phyloP scores from a whole-genome alignment of 75 land plant genomes.

The Cunninghamia lanceolata region DNA sequence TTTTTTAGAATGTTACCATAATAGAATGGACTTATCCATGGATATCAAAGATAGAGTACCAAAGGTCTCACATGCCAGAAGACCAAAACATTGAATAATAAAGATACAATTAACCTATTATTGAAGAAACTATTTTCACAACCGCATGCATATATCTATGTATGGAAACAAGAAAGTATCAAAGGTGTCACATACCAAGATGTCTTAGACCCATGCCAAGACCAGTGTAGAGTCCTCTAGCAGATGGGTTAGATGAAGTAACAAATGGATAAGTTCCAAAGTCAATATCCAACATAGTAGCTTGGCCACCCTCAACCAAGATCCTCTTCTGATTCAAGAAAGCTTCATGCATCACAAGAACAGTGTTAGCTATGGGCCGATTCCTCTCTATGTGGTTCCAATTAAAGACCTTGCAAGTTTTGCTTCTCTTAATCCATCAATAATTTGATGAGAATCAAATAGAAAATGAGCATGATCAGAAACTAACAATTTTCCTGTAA shows the following conservation, averaged over 20 bases:
- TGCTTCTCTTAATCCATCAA: conserved; percentile 86
- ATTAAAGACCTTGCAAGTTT: conserved; percentile 80
- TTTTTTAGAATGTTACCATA: not conserved
- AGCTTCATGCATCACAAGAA: too few relatives aligned
- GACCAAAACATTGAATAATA: not conserved
- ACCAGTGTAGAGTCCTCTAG: conserved; percentile 94
- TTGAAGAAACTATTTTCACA: not conserved
- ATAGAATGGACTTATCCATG: too few relatives aligned
- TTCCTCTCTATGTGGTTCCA: conserved; percentile 90
- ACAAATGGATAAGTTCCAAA: conserved; percentile 99
- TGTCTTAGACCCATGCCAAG: conserved; percentile 90
- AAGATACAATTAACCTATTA: not conserved
- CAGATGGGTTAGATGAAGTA: conserved; percentile 96
- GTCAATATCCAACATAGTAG: conserved; percentile 96
- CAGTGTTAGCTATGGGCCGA: too few relatives aligned
- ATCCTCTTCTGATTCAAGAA: too few relatives aligned
- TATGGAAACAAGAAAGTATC: not conserved
- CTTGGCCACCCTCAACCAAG: conserved; percentile 98
- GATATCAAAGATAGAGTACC: not conserved
- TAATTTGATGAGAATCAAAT: conserved; percentile 82
- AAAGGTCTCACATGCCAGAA: conserved; percentile 45
- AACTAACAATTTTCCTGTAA: conserved; percentile 62
- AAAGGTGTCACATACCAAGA: conserved; percentile 48
- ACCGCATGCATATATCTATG: not conserved
- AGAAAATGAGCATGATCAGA: conserved; percentile 89